Evolutionary conservation across 768 basidiomycete species (phyloP).

Genomic region (Nidularia pulvinata): DNA sequence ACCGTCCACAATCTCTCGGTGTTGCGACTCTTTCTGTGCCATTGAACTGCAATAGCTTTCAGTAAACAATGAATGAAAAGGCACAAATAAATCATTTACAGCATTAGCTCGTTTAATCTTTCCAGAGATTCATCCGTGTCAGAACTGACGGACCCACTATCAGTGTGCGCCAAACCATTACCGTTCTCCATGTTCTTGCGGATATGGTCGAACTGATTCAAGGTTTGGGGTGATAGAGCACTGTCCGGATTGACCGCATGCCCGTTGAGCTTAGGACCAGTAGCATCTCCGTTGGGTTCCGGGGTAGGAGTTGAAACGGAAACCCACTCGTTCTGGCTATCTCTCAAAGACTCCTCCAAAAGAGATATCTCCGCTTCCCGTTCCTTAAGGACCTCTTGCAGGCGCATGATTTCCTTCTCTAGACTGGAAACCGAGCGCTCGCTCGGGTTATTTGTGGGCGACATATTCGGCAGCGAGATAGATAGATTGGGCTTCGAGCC

Average conservation of each 20-base stretch:
- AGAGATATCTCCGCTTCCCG: conserved; percentile 88
- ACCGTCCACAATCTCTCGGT: conserved; percentile 76
- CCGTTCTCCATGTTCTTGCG: conserved; percentile 65
- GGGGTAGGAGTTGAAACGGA: conserved; percentile 4
- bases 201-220: conserved; percentile 74
- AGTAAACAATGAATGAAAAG: not conserved
- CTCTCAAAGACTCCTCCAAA: conserved; percentile 60
- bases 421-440: conserved; percentile 85
- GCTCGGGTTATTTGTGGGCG: conserved; percentile 27
- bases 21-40: conserved; percentile 95
- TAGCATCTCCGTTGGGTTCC: conserved; percentile 1
- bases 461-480: conserved; percentile 49
- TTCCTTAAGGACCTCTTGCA: conserved; percentile 91
- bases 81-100: conserved; percentile 46
- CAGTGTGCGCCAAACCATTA: conserved; percentile 28
- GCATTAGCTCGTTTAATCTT: conserved; percentile 89
- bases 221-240: conserved; percentile 68
- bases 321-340: conserved; percentile 23
- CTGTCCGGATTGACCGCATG: conserved; percentile 17
- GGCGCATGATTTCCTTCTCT: conserved; percentile 93
- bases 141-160: conserved; percentile 35
- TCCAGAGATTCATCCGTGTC: conserved; percentile 74
- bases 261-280: conserved; percentile 15
- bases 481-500: conserved; percentile 54
- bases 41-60: conserved; percentile 64